Base-by-base conservation (phyloP, 2,329 filamentous ascomycete species). In the Colletotrichum abscissum region DNA sequence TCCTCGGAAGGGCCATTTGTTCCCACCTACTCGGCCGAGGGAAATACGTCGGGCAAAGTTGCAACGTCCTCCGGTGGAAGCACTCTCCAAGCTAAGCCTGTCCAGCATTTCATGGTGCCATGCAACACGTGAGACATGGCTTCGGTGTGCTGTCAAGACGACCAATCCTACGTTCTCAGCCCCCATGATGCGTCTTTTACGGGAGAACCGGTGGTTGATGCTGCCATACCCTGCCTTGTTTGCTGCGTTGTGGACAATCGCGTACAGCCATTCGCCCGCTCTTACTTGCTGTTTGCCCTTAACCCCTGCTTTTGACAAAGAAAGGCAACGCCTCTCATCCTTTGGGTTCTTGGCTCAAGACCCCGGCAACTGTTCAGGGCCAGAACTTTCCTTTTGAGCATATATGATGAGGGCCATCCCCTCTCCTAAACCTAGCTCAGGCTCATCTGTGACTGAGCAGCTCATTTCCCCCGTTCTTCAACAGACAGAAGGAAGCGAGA, bases 131-230 rank as follows among this genome's bases (percentile, higher is more conserved):
- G 67, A 66, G 56, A 60, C 67, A 73, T 65, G 49, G 57, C 67
- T 62, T 63, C 28, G 46, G 62, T 73, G 66, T 35, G 70, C 70
- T 66, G 60, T 66, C 56, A 70, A 42, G 59, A 73, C 35, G 26
- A 49, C 70, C 60, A 62, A 49, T 57, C 33, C 35, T 66, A 56
- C 52, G 46, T 38, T 56, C 60, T 56, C 49, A 65, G 35, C 59
- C 42, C 30, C 67, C 19, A 33, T 55, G 66, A 69, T 64, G 33
- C 33, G 26, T 22, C 46, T 49, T 35, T 70, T 26, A 42, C 56
- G 26, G 56, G 49, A 57, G 46, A 57, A 33, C 54, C 66, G 56
- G 54, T 56, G 16, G 19, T 52, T 42, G 42, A 49, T 49, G 8
- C 33, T 52, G 60, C 35, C 59, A 26, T 54, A 67, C 49, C 55